Base-by-base conservation (phyloP, 164 flowering plant genomes). In the Piper longum region DNA sequence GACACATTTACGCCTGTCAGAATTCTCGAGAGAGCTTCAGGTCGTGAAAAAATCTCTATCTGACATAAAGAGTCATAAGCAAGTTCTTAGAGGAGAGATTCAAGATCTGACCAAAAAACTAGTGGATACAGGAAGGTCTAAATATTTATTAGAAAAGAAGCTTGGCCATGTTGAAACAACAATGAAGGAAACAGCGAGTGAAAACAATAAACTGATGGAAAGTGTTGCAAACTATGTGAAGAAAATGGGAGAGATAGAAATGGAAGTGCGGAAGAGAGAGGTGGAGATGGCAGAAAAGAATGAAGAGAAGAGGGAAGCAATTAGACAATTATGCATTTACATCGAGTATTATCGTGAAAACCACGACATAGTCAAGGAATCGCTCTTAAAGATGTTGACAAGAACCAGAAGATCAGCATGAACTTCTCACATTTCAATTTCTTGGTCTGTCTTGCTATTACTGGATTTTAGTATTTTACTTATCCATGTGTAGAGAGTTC, bases 221-320 rank as follows among this genome's bases (percentile, higher is more conserved):
- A 71, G 64, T 40, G 68, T 78, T 19, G 67, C 26, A 26, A 76
- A 75, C 26, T 68, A 78, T 65, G 82, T 82, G 79, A 64, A 70
- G 48, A 69, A 64, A 44, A 65, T 77, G 52, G 68, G 26, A 41
- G 80, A 78, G 51, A 62, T 81, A 66, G 84, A 83, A 82, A 77
- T 65, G 62, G 54, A 58, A 18, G 26, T 76, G 42, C 72, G 66
- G 48, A 83, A 81, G 66, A 81, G 73, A 59, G 83, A 85, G 8
- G 84, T 75, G 43, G 74, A 17, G 14, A 63, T 90, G 67, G 8
- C 73, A 69, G 66, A 70, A 5, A 72, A 82, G 39, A 79, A 76
- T 14, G 87, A 85, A 66, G 95, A 88, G 80, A 90, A 90, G 69
- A 81, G 80, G 65, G 97, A 86, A 66, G 97, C 92, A 26, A 88